Percentiles rank a stretch among this genome's conserved stretches.
These are phyloP conservation scores for Talaromyces marneffei DNA, from an alignment of 2,329 filamentous ascomycete genomes.

Conservation along the genomic window DNA sequence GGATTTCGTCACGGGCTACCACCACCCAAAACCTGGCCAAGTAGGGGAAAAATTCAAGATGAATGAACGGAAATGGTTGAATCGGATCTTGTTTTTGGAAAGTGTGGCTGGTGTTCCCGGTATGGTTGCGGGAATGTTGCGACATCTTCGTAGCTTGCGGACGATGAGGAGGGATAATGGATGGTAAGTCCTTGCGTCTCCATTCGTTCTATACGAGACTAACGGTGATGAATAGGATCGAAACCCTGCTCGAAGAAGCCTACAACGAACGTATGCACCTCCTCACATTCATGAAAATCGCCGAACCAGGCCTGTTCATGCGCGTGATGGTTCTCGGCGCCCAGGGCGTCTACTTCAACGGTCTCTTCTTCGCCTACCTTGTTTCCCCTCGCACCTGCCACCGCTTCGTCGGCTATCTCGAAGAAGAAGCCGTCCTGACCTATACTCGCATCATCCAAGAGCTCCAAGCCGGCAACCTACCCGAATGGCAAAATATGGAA, in stretches of 20 bases:
- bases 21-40: conserved; percentile 53
- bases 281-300: conserved; percentile 87
- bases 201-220: no score
- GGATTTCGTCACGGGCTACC: conserved; percentile 74
- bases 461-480: conserved; percentile 75
- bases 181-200: conserved; percentile 50
- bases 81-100: conserved; percentile 88
- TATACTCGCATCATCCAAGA: conserved; percentile 87
- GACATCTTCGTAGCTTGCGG: conserved; percentile 78
- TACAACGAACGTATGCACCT: conserved; percentile 95
- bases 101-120: conserved; percentile 91
- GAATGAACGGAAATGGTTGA: conserved; percentile 83
- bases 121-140: conserved; percentile 92
- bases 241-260: conserved; percentile 80
- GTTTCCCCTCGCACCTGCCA: conserved; percentile 82
- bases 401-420: conserved; percentile 92
- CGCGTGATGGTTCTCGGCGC: conserved; percentile 83
- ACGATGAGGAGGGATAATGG: conserved; percentile 89
- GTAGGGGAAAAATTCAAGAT: conserved; percentile 57
- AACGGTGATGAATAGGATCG: conserved; percentile 60
- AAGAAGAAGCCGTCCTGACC: conserved; percentile 94
- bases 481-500: conserved; percentile 69
- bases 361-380: conserved; percentile 83
- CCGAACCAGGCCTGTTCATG: conserved; percentile 82
- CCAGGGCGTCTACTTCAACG: conserved; percentile 95